These are phyloP conservation scores for Limonium bicolor DNA, from an alignment of 148 eudicot species.

Conservation along the genomic window DNA sequence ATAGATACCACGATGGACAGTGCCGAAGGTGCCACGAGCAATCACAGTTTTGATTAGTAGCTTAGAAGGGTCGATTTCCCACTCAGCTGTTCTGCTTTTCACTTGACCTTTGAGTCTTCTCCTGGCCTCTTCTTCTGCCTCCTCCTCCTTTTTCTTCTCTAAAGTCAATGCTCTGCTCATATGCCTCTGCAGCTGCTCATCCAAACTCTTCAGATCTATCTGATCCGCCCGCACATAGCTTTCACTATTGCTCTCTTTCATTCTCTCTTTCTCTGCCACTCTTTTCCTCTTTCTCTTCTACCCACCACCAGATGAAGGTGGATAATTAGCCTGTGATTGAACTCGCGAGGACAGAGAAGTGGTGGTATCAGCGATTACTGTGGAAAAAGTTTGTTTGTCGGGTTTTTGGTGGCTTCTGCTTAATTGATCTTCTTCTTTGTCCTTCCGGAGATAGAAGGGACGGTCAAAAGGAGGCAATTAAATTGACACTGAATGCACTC, in stretches of 20 bases:
- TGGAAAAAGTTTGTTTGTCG: too few relatives aligned
- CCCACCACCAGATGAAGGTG: neutral
- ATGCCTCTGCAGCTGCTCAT: constrained; percentile 70
- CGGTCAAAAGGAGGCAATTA: too few relatives aligned
- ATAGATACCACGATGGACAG: constrained; percentile 75
- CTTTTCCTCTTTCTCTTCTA: neutral
- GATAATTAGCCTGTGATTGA: neutral
- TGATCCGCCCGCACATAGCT: constrained; percentile 80
- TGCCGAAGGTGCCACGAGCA: constrained; percentile 84
- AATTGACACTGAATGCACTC: too few relatives aligned
- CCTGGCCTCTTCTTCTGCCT: constrained; percentile 7
- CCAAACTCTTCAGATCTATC: constrained; percentile 83
- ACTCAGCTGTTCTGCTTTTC: constrained; percentile 17
- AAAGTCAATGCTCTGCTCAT: constrained; percentile 40
- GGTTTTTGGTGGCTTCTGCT: too few relatives aligned
- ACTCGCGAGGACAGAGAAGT: neutral
- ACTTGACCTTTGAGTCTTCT: constrained; percentile 3
- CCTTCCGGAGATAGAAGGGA: too few relatives aligned
- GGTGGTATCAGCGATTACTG: neutral
- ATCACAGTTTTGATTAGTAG: constrained; percentile 51
- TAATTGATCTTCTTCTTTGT: too few relatives aligned
- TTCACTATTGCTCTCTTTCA: constrained; percentile 24
- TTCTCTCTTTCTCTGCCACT: neutral
- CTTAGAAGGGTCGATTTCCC: constrained; percentile 81
- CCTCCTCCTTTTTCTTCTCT: constrained; percentile 29